A percentile compares a stretch with the other conserved stretches of the same genome.
These are phyloP conservation scores for Davidsoniella virescens DNA, from an alignment of 2,329 filamentous ascomycete species.

Conservation along the genomic window DNA sequence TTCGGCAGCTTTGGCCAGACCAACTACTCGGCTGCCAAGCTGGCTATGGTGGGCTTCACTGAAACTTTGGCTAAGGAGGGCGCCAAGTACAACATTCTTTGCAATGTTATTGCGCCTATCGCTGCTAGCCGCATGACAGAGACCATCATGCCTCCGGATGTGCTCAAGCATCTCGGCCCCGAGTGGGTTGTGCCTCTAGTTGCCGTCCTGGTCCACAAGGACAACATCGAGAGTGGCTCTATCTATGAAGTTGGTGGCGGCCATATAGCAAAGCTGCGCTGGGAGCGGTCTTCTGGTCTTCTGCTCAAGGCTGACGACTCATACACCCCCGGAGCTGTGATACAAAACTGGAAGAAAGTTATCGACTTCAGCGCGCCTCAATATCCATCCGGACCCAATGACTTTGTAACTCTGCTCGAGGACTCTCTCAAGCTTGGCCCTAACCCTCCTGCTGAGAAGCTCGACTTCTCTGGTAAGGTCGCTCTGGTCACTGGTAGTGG, in stretches of 20 bases:
- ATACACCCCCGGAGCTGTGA: constrained; percentile 73
- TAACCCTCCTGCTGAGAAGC: constrained; percentile 54
- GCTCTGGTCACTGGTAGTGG: constrained; percentile 78
- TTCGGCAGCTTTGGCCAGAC: constrained; percentile 92
- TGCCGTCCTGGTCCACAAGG: constrained; percentile 71
- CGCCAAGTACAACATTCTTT: constrained; percentile 90
- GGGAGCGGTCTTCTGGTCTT: constrained; percentile 83
- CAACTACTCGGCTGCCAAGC: constrained; percentile 95
- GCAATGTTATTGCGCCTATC: constrained; percentile 89
- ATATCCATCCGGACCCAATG: constrained; percentile 69
- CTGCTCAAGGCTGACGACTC: constrained; percentile 77
- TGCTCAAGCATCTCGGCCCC: constrained; percentile 70
- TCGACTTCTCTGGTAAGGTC: constrained; percentile 72
- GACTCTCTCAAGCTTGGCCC: constrained; percentile 62
- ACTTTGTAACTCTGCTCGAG: constrained; percentile 77
- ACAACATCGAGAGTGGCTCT: constrained; percentile 70
- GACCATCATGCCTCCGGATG: constrained; percentile 88
- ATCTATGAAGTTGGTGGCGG: constrained; percentile 93
- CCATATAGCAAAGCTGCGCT: constrained; percentile 81
- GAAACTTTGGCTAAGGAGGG: constrained; percentile 97
- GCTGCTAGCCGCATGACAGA: constrained; percentile 87
- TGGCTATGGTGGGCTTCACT: constrained; percentile 89
- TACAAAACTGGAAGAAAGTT: constrained; percentile 80
- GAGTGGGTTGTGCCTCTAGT: constrained; percentile 93
- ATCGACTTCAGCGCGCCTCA: constrained; percentile 72